A percentile compares a stretch with the other conserved stretches of the same genome.
Evolutionary conservation across 805 yeast species (phyloP).

Genomic region (Lachancea lanzarotensis): DNA sequence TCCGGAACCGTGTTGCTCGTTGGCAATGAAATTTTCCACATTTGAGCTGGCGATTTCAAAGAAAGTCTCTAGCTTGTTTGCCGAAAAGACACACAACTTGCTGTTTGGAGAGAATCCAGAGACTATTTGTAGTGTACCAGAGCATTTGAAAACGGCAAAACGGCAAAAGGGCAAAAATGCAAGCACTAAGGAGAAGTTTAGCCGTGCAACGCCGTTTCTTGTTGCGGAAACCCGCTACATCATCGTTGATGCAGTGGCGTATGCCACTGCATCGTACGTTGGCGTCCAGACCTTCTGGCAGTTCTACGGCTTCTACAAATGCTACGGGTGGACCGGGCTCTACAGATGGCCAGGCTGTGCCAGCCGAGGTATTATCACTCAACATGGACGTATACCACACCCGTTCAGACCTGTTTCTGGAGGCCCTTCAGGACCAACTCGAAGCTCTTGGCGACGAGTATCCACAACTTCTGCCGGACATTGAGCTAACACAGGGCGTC

Average conservation of each 20-base stretch:
- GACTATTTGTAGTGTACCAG: too few relatives aligned
- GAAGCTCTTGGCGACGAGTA: constrained; percentile 58
- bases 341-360: constrained; percentile 52
- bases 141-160: too few relatives aligned
- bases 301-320: not conserved
- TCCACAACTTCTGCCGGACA: constrained; percentile 69
- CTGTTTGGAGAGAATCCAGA: too few relatives aligned
- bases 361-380: constrained; percentile 44
- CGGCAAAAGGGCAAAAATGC: too few relatives aligned
- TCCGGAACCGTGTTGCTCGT: too few relatives aligned
- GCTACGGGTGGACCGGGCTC: constrained; percentile 15
- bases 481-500: constrained; percentile 68
- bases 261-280: not conserved
- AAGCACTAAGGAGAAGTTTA: not conserved
- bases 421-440: constrained; percentile 55
- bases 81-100: too few relatives aligned
- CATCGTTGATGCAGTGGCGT: not conserved
- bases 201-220: too few relatives aligned
- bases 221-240: not conserved
- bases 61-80: too few relatives aligned
- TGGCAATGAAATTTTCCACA: too few relatives aligned
- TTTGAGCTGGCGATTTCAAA: too few relatives aligned
- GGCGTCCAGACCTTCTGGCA: not conserved
- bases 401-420: constrained; percentile 63
- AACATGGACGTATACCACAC: constrained; percentile 52